A percentile compares a stretch with the other conserved stretches of the same genome.
These are phyloP conservation scores for Actinomortierella wolfii DNA, from an alignment of 371 early-diverging fungal genomes.

Conservation along the genomic window DNA sequence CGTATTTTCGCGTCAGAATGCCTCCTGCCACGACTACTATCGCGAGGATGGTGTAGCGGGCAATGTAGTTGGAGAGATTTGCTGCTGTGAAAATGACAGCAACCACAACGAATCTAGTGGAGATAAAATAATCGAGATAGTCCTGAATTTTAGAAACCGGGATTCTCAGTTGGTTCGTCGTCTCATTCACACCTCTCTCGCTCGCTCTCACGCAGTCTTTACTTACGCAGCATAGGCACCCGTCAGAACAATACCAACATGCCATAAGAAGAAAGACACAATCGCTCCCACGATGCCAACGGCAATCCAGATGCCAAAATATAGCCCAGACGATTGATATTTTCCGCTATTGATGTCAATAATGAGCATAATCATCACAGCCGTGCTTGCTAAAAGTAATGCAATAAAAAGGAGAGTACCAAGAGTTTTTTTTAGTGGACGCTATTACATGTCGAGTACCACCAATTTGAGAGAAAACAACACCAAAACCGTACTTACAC, in stretches of 20 bases:
- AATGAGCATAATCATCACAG: slow-evolving; percentile 44
- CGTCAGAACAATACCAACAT: slow-evolving; percentile 46
- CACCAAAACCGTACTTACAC: slow-evolving; percentile 21
- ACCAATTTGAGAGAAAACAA: too few species aligned
- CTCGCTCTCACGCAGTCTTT: background rate
- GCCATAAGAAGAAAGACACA: slow-evolving; percentile 43
- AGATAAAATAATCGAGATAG: too few species aligned
- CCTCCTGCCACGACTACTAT: slow-evolving; percentile 21
- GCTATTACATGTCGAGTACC: too few species aligned
- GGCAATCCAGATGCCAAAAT: slow-evolving; percentile 40
- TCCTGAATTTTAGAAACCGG: too few species aligned
- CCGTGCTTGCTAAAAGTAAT: slow-evolving; percentile 30
- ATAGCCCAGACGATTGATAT: slow-evolving; percentile 28
- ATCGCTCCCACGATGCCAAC: slow-evolving; percentile 38
- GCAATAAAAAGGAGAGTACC: background rate
- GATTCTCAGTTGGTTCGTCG: too few species aligned
- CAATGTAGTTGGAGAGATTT: slow-evolving; percentile 13
- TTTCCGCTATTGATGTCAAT: slow-evolving; percentile 16
- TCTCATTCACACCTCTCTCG: too few species aligned
- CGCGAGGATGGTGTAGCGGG: slow-evolving; percentile 32
- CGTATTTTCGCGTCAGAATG: slow-evolving; percentile 34
- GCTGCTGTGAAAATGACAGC: slow-evolving; percentile 33
- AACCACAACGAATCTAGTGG: slow-evolving; percentile 25
- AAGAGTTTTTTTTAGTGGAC: background rate
- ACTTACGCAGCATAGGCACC: slow-evolving; percentile 45